Percentiles rank a stretch among this genome's conserved stretches.
These are phyloP conservation scores for Lecanosticta acicola DNA, from an alignment of 2,329 filamentous ascomycete species.

Conservation along the genomic window DNA sequence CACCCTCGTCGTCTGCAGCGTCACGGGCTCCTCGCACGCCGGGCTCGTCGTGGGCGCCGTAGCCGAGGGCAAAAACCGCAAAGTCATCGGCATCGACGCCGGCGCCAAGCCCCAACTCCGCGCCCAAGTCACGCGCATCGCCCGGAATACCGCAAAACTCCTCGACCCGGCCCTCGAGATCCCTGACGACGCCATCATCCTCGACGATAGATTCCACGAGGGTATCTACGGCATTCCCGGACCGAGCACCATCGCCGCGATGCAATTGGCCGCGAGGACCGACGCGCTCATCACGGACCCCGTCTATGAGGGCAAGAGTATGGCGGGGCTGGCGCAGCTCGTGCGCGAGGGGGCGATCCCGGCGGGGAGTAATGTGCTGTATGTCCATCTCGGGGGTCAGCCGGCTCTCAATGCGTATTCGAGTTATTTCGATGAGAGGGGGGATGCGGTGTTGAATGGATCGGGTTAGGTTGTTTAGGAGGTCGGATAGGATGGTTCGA, in stretches of 20 bases:
- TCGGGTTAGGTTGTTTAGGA: too few relatives aligned
- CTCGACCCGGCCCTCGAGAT: constrained; percentile 61
- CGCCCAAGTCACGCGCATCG: constrained; percentile 62
- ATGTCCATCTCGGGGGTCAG: constrained; percentile 66
- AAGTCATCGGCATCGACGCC: constrained; percentile 63
- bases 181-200: constrained; percentile 55
- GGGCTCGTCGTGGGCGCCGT: constrained; percentile 71
- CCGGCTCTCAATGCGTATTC: constrained; percentile 62
- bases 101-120: constrained; percentile 58
- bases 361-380: constrained; percentile 59
- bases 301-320: constrained; percentile 70
- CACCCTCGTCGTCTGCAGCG: constrained; percentile 58
- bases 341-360: constrained; percentile 57
- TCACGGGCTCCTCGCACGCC: constrained; percentile 65
- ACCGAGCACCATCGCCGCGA: constrained; percentile 59
- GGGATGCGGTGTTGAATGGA: too few relatives aligned
- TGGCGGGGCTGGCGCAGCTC: constrained; percentile 66
- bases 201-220: constrained; percentile 62
- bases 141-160: constrained; percentile 55
- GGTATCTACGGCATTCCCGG: constrained; percentile 64
- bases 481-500: too few relatives aligned
- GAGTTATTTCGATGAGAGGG: constrained; percentile 19
- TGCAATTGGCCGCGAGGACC: constrained; percentile 60
- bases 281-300: constrained; percentile 72
- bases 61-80: constrained; percentile 41